Percentiles rank a stretch among this genome's conserved stretches.
Evolutionary conservation across 2,329 filamentous ascomycete species (phyloP).

Genomic region (Juglanconis sp.): DNA sequence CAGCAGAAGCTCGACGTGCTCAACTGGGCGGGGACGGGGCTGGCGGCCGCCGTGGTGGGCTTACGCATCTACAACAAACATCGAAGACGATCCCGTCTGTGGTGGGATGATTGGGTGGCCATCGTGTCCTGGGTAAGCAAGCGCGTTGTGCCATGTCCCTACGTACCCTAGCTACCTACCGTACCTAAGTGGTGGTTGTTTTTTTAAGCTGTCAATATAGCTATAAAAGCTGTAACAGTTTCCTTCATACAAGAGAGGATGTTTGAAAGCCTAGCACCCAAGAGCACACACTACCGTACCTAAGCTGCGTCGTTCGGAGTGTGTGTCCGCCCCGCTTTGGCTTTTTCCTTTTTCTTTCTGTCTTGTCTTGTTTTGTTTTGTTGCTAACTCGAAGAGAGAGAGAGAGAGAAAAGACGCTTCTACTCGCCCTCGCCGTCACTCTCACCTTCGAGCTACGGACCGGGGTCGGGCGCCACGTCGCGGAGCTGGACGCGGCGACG

Average conservation of each 20-base stretch:
- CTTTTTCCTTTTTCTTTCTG: too few species aligned
- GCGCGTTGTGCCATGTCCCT: too few species aligned
- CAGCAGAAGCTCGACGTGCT: conserved; percentile 3
- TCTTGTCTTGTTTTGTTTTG: too few species aligned
- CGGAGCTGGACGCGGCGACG: not conserved
- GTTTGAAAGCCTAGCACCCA: not conserved
- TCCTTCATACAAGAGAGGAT: not conserved
- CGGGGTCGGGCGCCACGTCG: not conserved
- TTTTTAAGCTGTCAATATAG: too few species aligned
- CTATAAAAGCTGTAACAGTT: too few species aligned
- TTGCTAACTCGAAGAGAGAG: too few species aligned
- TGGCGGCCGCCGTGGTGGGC: conserved; percentile 1
- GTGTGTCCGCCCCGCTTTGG: too few species aligned
- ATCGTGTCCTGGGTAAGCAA: conserved; percentile 7
- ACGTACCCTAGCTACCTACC: too few species aligned
- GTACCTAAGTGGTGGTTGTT: too few species aligned
- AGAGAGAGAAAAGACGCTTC: not conserved
- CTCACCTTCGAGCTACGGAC: not conserved
- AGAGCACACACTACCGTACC: too few species aligned
- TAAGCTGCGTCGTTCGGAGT: too few species aligned
- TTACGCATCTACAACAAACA: conserved; percentile 6
- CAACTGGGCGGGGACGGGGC: not conserved
- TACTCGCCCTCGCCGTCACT: not conserved
- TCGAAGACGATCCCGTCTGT: not conserved
- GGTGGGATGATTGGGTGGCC: conserved; percentile 11